Base-by-base conservation (phyloP, 345 rosid genomes). In the Hibiscus syriacus region DNA sequence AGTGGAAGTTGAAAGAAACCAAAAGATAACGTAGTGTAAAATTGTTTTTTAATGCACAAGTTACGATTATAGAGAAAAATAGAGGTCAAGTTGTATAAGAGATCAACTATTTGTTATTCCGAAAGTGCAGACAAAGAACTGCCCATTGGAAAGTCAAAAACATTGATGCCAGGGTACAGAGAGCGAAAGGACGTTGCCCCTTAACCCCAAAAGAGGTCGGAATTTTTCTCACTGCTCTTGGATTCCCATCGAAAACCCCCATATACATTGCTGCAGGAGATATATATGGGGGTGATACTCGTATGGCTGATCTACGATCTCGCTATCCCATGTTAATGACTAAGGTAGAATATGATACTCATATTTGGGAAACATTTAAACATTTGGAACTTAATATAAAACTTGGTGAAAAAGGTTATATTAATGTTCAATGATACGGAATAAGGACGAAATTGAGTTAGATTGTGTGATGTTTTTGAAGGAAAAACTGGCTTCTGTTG, bases 201-300 rank as follows among this genome's bases (percentile, higher is more conserved):
- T 67, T 88, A 56, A 93, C 96, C 64, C 98, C 97, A 67, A 89
- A 79, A 67, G 98, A 93, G 80, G 93, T 89, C 52, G 94, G 89
- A 23, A 71, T 93, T 41, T 83, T 90, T 38, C 86, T 90, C 26
- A 57, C 72, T 34, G 93, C 93, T 79, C 83, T 93, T 27, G 96
- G 98, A 25, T 88, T 80, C 78, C 84, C 86, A 55, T 79, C 90
- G 66, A 69, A 72, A 70, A 93, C 98, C n/a, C 94, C 89, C 0
- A 86, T 90, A 72, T 93, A 90, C 56, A 85, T 93, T 70, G 98
- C 94, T 79, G 84, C 98, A 17, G 97, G 98, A 72, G 90, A 89
- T n/a, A n/a, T n/a, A 70, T 90, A 93, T 43, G 98, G 97, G 45
- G 96, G 93, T 50, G 88, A 86, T 73, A 69, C 89, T 70, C 87